Percentiles rank a stretch among this genome's conserved stretches.
Evolutionary conservation across 441 rosid genomes (phyloP).

Genomic region (Jatropha multifida): DNA sequence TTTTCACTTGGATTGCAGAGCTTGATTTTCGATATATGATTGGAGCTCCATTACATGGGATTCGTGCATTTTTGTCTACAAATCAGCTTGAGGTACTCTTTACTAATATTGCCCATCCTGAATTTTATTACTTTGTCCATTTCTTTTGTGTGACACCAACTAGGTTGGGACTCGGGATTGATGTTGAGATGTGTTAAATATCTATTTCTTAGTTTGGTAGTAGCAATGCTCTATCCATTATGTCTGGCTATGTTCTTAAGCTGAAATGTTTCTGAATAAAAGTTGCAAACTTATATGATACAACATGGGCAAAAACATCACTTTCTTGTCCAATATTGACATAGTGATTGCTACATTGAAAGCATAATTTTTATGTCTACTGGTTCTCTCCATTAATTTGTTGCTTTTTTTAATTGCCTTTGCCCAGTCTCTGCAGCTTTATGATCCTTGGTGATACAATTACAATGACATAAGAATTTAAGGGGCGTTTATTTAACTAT

Average conservation of each 20-base stretch:
- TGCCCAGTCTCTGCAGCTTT: not conserved
- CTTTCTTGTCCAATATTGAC: not conserved
- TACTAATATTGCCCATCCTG: not conserved
- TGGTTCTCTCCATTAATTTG: not conserved
- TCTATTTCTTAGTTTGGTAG: not conserved
- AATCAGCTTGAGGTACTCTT: conserved; percentile 79
- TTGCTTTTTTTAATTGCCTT: not conserved
- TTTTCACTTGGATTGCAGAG: conserved; percentile 51
- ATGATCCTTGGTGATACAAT: conserved; percentile 3
- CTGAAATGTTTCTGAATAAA: not conserved
- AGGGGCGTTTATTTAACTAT: not conserved
- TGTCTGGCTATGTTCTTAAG: not conserved
- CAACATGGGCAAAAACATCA: not conserved
- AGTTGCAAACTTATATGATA: not conserved
- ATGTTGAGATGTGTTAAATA: not conserved
- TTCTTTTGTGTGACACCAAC: not conserved
- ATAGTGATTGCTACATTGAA: not conserved
- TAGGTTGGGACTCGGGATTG: not conserved
- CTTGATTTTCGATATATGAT: conserved; percentile 92
- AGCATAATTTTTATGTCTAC: not conserved
- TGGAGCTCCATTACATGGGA: conserved; percentile 98
- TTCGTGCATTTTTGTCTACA: conserved; percentile 78
- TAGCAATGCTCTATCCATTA: not conserved
- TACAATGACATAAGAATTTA: not conserved
- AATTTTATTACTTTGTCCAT: not conserved